Base-by-base conservation (phyloP, 2,329 filamentous ascomycete genomes). In the Pestalotiopsis sp. region DNA sequence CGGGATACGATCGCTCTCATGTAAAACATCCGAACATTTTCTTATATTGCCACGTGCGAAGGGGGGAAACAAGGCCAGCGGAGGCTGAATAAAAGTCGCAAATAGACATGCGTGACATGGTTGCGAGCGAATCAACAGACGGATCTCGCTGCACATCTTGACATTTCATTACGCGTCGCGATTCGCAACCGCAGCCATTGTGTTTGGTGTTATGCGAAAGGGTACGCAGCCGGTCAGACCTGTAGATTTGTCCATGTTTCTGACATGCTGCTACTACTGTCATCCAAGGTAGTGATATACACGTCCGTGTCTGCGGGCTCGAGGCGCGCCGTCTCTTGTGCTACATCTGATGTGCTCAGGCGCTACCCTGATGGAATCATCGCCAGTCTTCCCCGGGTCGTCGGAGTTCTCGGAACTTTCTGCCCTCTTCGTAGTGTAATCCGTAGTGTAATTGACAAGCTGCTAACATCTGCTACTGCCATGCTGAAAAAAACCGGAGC, bases 21-120 rank as follows among this genome's bases (percentile, higher is more conserved):
- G 31, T 62, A 36, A 62, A 62, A 62, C 59, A 62, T 62, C 59
- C 59, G 59, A 62, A 62, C 59, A 38, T 39, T 39, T n/a, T 9
- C 45, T 52, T 23, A 52, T 52, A 52, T 52, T 52, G 45, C 45
- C 45, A 52, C 45, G 45, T 52, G 45, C 45, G 45, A 52, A 52
- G 45, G 45, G 45, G 45, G 45, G n/a, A 4, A 52, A 52, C 45
- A 52, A 36, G 45, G 17, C 45, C 17, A 52, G 45, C 45, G 45
- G 45, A n/a, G 45, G 20, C 45, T n/a, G 14, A 52, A 52, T 36
- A 36, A 52, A 36, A 52, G 59, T 62, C 27, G 59, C 59, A 62
- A 17, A 39, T 62, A 62, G 36, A 62, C 31, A 39, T 52, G 45
- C 45, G 45, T 49, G 13, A n/a, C 41, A 49, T 49, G 45, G 45